Evolutionary conservation across 1,284 basidiomycete species (phyloP).

Genomic region (Farysia itapuensis): DNA sequence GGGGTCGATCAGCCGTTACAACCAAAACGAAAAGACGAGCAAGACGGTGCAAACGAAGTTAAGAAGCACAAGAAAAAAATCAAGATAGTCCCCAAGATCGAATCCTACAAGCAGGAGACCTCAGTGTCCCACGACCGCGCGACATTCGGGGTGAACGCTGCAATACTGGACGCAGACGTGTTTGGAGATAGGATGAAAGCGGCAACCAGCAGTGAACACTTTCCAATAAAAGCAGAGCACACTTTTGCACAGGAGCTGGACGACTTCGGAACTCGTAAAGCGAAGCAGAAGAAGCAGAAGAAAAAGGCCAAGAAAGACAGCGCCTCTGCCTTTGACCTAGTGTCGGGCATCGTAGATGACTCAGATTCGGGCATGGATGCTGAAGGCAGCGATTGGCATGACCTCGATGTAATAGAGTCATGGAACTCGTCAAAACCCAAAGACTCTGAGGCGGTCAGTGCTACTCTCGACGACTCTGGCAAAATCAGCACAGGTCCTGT

Average conservation of each 20-base stretch:
- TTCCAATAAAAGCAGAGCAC: background rate
- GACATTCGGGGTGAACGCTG: background rate
- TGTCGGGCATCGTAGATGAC: constrained; percentile 28
- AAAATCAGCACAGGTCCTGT: constrained; percentile 37
- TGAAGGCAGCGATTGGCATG: constrained; percentile 42
- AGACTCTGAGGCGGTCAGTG: constrained; percentile 3
- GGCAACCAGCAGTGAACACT: background rate
- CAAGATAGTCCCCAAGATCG: background rate
- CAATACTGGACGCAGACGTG: background rate
- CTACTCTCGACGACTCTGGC: constrained; percentile 7
- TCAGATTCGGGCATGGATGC: constrained; percentile 33
- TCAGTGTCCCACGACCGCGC: background rate
- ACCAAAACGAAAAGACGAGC: constrained; percentile 15
- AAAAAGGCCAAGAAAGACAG: constrained; percentile 16
- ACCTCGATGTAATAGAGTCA: constrained; percentile 17
- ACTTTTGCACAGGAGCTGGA: background rate
- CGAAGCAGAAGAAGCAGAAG: constrained; percentile 4
- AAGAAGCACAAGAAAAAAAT: constrained; percentile 19
- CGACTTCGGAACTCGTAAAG: too few relatives aligned
- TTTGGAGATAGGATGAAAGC: background rate
- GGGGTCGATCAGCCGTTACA: background rate
- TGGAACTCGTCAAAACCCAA: constrained; percentile 3
- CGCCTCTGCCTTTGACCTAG: constrained; percentile 17
- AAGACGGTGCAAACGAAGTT: constrained; percentile 3
- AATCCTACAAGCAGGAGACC: background rate